Conservation (phyloP, 352 stramenopile species). For the Phytophthora rubi region DNA sequence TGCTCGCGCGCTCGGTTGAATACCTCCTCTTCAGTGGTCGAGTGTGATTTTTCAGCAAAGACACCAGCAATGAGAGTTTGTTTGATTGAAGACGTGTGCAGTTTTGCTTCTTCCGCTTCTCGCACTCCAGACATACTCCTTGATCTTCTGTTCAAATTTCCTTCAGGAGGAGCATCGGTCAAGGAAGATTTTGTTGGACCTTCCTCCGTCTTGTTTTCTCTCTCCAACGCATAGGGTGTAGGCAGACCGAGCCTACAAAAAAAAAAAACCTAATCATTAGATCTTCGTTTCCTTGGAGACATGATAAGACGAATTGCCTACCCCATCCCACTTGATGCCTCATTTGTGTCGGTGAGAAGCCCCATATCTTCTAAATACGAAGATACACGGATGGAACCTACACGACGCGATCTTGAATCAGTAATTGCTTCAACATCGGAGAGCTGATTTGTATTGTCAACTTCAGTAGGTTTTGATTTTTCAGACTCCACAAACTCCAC, state of each 20-base stretch:
- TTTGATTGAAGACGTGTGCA: background rate
- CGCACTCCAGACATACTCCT: slow-evolving; percentile 17
- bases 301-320: slow-evolving; percentile 6
- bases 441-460: background rate
- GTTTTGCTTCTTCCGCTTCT: slow-evolving; percentile 25
- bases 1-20: slow-evolving; percentile 1
- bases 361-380: slow-evolving; percentile 52
- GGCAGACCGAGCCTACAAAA: slow-evolving; percentile 16
- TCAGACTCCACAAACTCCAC: slow-evolving; percentile 39
- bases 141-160: slow-evolving; percentile 3
- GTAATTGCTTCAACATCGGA: background rate
- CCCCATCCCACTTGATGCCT: background rate
- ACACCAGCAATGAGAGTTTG: background rate
- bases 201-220: slow-evolving; percentile 5
- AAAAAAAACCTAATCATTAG: background rate
- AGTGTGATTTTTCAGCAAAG: background rate
- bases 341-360: slow-evolving; percentile 5
- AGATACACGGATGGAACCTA: slow-evolving; percentile 42
- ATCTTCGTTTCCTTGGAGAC: background rate
- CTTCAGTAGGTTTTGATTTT: background rate
- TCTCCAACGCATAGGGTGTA: slow-evolving; percentile 13
- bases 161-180: background rate
- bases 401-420: slow-evolving; percentile 3
- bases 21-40: slow-evolving; percentile 11
- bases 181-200: background rate